These are phyloP conservation scores for Anethum foeniculum DNA, from an alignment of 140 eudicot genomes.

Conservation along the genomic window DNA sequence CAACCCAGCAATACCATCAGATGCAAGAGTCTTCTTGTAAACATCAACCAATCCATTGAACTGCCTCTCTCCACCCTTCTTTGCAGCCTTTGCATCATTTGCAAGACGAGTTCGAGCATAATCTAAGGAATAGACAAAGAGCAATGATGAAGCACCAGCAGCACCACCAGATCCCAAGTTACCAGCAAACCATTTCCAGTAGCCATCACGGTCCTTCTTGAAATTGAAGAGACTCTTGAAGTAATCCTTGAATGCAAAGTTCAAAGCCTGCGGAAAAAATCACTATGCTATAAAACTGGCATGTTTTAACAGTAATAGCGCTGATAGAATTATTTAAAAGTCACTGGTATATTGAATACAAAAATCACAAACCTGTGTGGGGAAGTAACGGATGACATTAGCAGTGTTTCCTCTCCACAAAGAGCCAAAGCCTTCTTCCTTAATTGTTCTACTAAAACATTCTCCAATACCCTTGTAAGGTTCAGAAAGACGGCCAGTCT, in stretches of 20 bases:
- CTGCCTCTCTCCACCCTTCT: conserved; percentile 13
- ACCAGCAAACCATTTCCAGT: conserved; percentile 19
- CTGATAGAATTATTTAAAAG: neutral
- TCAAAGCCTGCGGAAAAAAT: conserved; percentile 4
- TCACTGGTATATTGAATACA: neutral
- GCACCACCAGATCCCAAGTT: conserved; percentile 17
- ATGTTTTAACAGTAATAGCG: neutral
- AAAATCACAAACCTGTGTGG: conserved; percentile 27
- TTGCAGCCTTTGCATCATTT: conserved; percentile 7
- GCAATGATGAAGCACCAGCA: conserved; percentile 16
- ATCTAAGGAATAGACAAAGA: conserved; percentile 14
- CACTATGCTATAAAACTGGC: neutral
- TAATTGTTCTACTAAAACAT: conserved; percentile 30
- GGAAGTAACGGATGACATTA: conserved; percentile 36
- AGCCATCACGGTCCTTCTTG: conserved; percentile 11
- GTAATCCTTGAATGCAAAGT: conserved; percentile 19
- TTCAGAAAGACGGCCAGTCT: conserved; percentile 38
- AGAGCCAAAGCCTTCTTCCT: conserved; percentile 27
- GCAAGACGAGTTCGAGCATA: conserved; percentile 14
- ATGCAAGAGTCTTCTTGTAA: conserved; percentile 13
- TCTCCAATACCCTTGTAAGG: conserved; percentile 44
- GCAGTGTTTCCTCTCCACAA: conserved; percentile 42
- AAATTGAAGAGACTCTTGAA: conserved; percentile 15
- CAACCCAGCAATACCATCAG: conserved; percentile 9
- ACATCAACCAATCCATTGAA: conserved; percentile 10